These are phyloP conservation scores for Boletus fagicola DNA, from an alignment of 768 basidiomycete genomes.

Conservation along the genomic window DNA sequence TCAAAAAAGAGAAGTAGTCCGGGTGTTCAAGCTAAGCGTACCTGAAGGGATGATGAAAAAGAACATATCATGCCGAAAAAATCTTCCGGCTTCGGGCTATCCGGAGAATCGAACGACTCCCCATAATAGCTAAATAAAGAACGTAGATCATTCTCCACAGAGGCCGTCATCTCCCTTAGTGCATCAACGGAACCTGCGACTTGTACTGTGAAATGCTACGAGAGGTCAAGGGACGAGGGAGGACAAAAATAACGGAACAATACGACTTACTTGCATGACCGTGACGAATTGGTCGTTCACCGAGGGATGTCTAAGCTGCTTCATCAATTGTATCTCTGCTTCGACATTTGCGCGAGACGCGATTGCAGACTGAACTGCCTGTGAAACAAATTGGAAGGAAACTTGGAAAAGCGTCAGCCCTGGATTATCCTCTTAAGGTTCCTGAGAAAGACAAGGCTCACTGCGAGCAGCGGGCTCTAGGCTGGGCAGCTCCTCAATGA, in stretches of 20 bases:
- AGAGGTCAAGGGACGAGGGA: neutral
- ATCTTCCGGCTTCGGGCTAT: slow-evolving; percentile 74
- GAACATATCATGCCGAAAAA: slow-evolving; percentile 75
- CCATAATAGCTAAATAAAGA: slow-evolving; percentile 72
- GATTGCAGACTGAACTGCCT: slow-evolving; percentile 57
- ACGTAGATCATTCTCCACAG: slow-evolving; percentile 59
- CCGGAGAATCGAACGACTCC: slow-evolving; percentile 61
- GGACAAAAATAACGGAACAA: neutral
- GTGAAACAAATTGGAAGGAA: slow-evolving; percentile 63
- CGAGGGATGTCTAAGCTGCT: slow-evolving; percentile 30
- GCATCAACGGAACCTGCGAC: slow-evolving; percentile 58
- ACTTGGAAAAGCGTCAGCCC: slow-evolving; percentile 42
- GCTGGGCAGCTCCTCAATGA: slow-evolving; percentile 78
- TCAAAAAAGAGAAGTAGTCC: neutral
- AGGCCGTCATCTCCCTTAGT: slow-evolving; percentile 55
- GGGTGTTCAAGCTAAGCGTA: slow-evolving; percentile 23
- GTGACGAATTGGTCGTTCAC: slow-evolving; percentile 59
- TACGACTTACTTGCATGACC: slow-evolving; percentile 62
- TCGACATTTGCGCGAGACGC: slow-evolving; percentile 56
- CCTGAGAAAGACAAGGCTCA: slow-evolving; percentile 27
- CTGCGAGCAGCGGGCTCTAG: slow-evolving; percentile 82
- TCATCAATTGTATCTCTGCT: slow-evolving; percentile 50
- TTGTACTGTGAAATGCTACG: slow-evolving; percentile 32
- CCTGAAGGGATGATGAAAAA: slow-evolving; percentile 73
- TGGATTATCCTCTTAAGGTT: neutral